These are phyloP conservation scores for Xerocomellus intermedius DNA, from an alignment of 768 basidiomycete species.

Conservation along the genomic window DNA sequence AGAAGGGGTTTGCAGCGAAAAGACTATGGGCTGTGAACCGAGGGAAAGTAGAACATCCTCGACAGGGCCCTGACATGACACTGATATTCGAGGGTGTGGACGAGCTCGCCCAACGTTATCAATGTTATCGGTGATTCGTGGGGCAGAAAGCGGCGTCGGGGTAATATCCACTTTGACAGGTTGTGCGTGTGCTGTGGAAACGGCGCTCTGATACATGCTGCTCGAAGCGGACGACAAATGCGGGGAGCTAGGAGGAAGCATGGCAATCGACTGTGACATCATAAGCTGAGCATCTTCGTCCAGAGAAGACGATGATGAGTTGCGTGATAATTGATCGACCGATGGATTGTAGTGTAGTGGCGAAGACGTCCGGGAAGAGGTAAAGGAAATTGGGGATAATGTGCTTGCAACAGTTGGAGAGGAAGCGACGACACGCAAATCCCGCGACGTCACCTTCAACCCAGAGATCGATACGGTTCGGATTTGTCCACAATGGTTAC, in stretches of 20 bases:
- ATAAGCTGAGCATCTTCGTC: constrained; percentile 63
- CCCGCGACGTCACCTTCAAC: constrained; percentile 50
- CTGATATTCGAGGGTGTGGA: constrained; percentile 4
- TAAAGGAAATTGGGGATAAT: constrained; percentile 27
- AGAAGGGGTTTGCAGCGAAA: constrained; percentile 53
- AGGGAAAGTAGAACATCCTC: constrained; percentile 60
- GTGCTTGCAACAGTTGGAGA: constrained; percentile 23
- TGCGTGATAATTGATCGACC: constrained; percentile 35
- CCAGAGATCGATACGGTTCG: constrained; percentile 59
- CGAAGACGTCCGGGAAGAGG: constrained; percentile 14
- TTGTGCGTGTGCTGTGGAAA: constrained; percentile 37
- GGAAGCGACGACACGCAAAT: constrained; percentile 34
- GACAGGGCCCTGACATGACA: constrained; percentile 8
- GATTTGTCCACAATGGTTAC: constrained; percentile 22
- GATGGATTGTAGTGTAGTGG: constrained; percentile 2
- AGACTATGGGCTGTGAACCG: constrained; percentile 56
- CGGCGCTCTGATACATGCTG: constrained; percentile 79
- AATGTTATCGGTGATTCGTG: not conserved
- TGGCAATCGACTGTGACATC: constrained; percentile 76
- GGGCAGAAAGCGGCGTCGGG: not conserved
- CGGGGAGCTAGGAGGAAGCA: constrained; percentile 48
- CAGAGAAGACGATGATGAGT: constrained; percentile 57
- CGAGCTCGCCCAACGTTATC: constrained; percentile 1
- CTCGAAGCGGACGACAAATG: constrained; percentile 53
- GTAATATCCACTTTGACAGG: not conserved